Percentiles rank a stretch among this genome's conserved stretches.
Evolutionary conservation across 2,329 filamentous ascomycete genomes (phyloP).

Genomic region (Gyromitra esculenta): DNA sequence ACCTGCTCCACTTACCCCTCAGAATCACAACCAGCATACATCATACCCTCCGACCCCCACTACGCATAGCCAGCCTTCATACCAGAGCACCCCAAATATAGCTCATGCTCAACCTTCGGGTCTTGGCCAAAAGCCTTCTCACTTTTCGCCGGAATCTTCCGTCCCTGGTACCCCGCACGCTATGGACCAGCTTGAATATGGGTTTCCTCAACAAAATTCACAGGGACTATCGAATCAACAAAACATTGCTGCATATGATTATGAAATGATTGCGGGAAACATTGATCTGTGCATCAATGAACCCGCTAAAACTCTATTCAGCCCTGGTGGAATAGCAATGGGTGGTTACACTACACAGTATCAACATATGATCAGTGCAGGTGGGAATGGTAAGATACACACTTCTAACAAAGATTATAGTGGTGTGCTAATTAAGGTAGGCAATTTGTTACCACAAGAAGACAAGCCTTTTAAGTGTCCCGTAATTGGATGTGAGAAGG

Average conservation of each 20-base stretch:
- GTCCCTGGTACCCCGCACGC: constrained; percentile 71
- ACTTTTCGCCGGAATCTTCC: constrained; percentile 71
- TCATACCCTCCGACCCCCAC: constrained; percentile 88
- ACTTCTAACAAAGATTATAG: constrained; percentile 58
- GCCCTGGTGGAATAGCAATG: constrained; percentile 72
- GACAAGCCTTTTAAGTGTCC: constrained; percentile 98
- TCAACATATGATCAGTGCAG: constrained; percentile 51
- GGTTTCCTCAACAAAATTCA: constrained; percentile 50
- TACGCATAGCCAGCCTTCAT: constrained; percentile 84
- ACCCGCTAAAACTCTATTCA: constrained; percentile 91
- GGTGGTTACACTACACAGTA: constrained; percentile 56
- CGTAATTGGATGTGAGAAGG: constrained; percentile 98
- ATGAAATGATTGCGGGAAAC: constrained; percentile 61
- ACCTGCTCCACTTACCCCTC: constrained; percentile 67
- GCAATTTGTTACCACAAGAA: constrained; percentile 74
- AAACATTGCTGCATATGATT: constrained; percentile 42
- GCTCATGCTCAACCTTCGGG: constrained; percentile 73
- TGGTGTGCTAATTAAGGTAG: constrained; percentile 36
- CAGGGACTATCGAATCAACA: constrained; percentile 41
- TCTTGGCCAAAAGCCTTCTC: constrained; percentile 64
- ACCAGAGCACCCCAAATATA: constrained; percentile 92
- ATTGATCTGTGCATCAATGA: constrained; percentile 82
- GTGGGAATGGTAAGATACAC: constrained; percentile 47
- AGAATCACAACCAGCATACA: constrained; percentile 78
- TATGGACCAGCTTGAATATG: constrained; percentile 52